Conservation (phyloP, 202 grass and related monocot genomes). For the Digitaria exilis region DNA sequence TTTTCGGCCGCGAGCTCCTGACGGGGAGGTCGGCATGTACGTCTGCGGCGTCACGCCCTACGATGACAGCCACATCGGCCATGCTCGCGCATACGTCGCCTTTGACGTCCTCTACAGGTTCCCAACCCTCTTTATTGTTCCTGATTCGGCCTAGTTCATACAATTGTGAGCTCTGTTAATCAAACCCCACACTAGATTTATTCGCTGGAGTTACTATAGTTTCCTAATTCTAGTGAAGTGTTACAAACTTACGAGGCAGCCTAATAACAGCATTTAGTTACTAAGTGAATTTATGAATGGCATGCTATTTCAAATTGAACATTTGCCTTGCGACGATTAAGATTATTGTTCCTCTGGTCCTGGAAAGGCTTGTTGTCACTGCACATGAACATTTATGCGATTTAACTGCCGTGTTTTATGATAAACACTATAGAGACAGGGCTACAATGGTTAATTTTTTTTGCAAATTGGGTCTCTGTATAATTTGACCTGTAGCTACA, state of each 20-base stretch:
- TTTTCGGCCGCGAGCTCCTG: constrained; percentile 58
- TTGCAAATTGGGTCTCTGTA: background rate
- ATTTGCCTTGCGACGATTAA: background rate
- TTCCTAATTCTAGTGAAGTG: background rate
- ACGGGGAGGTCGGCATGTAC: constrained; percentile 85
- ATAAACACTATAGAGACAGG: background rate
- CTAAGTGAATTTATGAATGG: background rate
- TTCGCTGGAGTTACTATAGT: background rate
- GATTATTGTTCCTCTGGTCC: background rate
- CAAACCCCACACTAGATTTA: background rate
- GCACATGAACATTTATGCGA: background rate
- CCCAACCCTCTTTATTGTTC: background rate
- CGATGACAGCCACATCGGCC: constrained; percentile 94
- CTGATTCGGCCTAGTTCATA: background rate
- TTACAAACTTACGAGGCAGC: background rate
- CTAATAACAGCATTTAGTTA: background rate
- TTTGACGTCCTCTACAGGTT: constrained; percentile 92
- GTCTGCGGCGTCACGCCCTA: constrained; percentile 95
- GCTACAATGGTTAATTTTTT: background rate
- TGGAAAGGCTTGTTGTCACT: background rate
- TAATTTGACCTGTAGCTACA: background rate
- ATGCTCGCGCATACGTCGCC: constrained; percentile 88
- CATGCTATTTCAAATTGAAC: background rate
- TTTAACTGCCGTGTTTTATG: background rate
- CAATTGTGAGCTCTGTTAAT: background rate